A percentile compares a stretch with the other conserved stretches of the same genome.
These are phyloP conservation scores for Yamadazyma nakazawae DNA, from an alignment of 805 yeast genomes.

Conservation along the genomic window DNA sequence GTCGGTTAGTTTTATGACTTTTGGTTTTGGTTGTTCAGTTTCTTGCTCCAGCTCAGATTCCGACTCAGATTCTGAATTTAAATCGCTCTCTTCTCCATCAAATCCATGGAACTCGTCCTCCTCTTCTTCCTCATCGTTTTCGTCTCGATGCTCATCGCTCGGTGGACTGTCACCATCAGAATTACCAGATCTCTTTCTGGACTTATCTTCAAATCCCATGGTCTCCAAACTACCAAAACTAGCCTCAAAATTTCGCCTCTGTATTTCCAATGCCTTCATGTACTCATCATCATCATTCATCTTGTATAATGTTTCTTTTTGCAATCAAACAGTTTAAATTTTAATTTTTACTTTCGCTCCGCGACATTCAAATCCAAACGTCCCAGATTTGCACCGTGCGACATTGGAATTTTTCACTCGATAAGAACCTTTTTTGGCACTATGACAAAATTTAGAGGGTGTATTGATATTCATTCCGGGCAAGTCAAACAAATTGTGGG, in stretches of 20 bases:
- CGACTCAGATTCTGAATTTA: constrained; percentile 15
- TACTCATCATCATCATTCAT: constrained; percentile 28
- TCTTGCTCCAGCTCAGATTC: constrained; percentile 16
- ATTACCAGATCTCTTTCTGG: constrained; percentile 16
- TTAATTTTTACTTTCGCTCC: background rate
- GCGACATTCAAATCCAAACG: background rate
- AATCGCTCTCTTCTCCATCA: constrained; percentile 11
- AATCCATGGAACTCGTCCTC: constrained; percentile 15
- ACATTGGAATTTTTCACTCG: background rate
- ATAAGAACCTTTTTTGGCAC: background rate
- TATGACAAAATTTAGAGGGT: constrained; percentile 90
- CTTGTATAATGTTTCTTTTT: background rate
- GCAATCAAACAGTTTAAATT: background rate
- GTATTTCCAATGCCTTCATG: constrained; percentile 44
- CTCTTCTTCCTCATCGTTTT: background rate
- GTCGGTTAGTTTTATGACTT: constrained; percentile 48
- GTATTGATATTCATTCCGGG: constrained; percentile 94
- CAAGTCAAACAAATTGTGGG: constrained; percentile 97
- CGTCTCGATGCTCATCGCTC: constrained; percentile 16
- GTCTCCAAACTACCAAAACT: constrained; percentile 60
- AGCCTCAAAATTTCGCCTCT: constrained; percentile 57
- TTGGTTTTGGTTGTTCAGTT: constrained; percentile 26
- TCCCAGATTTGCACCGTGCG: background rate
- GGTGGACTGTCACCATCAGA: constrained; percentile 20
- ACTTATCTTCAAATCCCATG: constrained; percentile 35